A percentile compares a stretch with the other conserved stretches of the same genome.
These are phyloP conservation scores for Stentor coeruleus DNA, from an alignment of 73 alveolate genomes.

Conservation along the genomic window DNA sequence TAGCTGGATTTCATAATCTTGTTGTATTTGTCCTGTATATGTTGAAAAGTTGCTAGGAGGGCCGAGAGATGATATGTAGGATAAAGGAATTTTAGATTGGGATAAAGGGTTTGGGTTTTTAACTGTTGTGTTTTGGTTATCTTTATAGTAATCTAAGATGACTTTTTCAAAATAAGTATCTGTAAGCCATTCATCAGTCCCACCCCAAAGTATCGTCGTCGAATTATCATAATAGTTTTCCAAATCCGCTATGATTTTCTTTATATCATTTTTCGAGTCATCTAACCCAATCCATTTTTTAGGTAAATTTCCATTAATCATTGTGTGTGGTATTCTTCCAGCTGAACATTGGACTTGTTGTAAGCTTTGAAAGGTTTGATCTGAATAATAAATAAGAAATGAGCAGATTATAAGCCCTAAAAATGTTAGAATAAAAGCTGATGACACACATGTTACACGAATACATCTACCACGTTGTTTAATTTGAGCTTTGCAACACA, in stretches of 20 bases:
- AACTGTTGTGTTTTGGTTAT: not conserved
- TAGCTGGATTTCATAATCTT: not conserved
- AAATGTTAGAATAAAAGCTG: not conserved
- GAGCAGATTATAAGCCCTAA: not conserved
- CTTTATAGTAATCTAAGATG: not conserved
- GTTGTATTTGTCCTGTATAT: not conserved
- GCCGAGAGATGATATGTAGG: not conserved
- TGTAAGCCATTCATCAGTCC: not conserved
- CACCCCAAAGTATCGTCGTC: not conserved
- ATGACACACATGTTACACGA: not conserved
- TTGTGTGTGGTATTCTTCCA: not conserved
- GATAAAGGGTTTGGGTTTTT: not conserved
- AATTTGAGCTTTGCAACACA: not conserved
- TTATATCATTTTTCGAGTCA: no score
- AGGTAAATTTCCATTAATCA: not conserved
- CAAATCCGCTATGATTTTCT: not conserved
- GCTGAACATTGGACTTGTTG: conserved; percentile 3
- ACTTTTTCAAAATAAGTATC: not conserved
- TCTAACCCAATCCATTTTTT: not conserved
- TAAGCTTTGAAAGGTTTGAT: not conserved
- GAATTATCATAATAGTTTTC: not conserved
- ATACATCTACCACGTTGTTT: not conserved
- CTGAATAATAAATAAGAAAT: not conserved
- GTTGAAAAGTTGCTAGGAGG: not conserved
- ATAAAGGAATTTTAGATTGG: not conserved